Evolutionary conservation across 495 filamentous ascomycete species (phyloP).

Genomic region (Daldinia vernicosa): DNA sequence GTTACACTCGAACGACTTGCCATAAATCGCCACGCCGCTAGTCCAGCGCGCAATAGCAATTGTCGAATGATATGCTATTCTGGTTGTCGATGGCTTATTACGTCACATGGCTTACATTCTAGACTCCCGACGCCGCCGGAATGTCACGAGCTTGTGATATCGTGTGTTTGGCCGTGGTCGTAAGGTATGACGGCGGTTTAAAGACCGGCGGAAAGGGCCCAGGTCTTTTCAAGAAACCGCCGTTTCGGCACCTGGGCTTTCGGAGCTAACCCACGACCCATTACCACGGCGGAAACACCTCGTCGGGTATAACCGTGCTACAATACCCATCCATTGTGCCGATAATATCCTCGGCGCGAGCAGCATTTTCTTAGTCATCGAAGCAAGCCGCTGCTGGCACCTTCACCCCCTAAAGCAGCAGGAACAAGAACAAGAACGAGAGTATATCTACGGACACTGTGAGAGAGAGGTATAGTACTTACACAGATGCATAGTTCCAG

Average conservation of each 20-base stretch:
- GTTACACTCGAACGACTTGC: slow-evolving; percentile 27
- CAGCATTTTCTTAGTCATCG: slow-evolving; percentile 6
- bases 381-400: background rate
- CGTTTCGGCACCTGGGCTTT: slow-evolving; percentile 14
- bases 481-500: slow-evolving; percentile 8
- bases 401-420: background rate
- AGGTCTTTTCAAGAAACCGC: background rate
- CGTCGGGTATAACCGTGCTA: slow-evolving; percentile 8
- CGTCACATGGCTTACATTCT: background rate
- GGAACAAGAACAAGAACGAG: background rate
- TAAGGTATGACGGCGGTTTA: slow-evolving; percentile 12
- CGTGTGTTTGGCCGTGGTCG: slow-evolving; percentile 22
- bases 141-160: slow-evolving; percentile 14
- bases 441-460: background rate
- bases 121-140: slow-evolving; percentile 7
- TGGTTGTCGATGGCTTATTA: background rate
- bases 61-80: background rate
- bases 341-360: slow-evolving; percentile 11
- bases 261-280: slow-evolving; percentile 1
- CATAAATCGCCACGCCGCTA: slow-evolving; percentile 6
- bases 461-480: slow-evolving; percentile 4
- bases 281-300: slow-evolving; percentile 16
- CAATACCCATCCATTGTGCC: background rate
- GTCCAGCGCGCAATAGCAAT: background rate
- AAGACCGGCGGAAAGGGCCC: slow-evolving; percentile 14